Evolutionary conservation across 1,284 basidiomycete species (phyloP).

Genomic region (Ustilago curta): DNA sequence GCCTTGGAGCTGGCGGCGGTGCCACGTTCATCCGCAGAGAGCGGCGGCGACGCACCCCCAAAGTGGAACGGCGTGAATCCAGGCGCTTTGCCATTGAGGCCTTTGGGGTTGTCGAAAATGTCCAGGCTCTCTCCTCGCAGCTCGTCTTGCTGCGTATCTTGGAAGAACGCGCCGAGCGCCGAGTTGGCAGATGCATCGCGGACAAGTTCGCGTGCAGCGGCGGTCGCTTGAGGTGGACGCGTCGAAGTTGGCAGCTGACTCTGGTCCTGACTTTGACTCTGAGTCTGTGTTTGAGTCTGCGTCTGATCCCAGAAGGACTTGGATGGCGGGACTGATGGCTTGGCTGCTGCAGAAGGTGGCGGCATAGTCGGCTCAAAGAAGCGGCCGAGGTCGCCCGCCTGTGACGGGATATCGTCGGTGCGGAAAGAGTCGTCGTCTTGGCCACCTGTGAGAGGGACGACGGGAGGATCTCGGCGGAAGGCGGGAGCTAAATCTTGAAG

Average conservation of each 20-base stretch:
- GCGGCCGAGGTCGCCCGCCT: conserved; percentile 48
- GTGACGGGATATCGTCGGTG: conserved; percentile 48
- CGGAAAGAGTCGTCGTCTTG: conserved; percentile 46
- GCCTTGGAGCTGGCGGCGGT: background rate
- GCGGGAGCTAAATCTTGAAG: conserved; percentile 11
- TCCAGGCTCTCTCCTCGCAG: conserved; percentile 58
- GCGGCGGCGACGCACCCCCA: conserved; percentile 46
- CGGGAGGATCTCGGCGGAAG: conserved; percentile 16
- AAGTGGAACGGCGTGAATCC: conserved; percentile 60
- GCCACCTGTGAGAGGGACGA: conserved; percentile 20
- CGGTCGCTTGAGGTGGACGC: conserved; percentile 15
- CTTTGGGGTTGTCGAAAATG: conserved; percentile 55
- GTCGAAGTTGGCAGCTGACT: conserved; percentile 19
- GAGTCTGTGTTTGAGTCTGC: conserved; percentile 22
- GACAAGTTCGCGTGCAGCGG: conserved; percentile 7
- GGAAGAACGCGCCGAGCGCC: conserved; percentile 64
- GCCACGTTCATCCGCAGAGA: conserved; percentile 2
- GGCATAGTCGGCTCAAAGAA: conserved; percentile 57
- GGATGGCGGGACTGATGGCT: background rate
- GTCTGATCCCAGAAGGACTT: conserved; percentile 42
- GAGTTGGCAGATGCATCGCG: conserved; percentile 47
- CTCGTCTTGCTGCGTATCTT: conserved; percentile 56
- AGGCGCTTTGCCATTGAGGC: conserved; percentile 34
- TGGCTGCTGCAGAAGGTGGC: conserved; percentile 11
- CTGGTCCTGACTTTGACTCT: conserved; percentile 25